Base-by-base conservation (phyloP, 192 early-diverging fungal species). In the Chytriomyces sp. region DNA sequence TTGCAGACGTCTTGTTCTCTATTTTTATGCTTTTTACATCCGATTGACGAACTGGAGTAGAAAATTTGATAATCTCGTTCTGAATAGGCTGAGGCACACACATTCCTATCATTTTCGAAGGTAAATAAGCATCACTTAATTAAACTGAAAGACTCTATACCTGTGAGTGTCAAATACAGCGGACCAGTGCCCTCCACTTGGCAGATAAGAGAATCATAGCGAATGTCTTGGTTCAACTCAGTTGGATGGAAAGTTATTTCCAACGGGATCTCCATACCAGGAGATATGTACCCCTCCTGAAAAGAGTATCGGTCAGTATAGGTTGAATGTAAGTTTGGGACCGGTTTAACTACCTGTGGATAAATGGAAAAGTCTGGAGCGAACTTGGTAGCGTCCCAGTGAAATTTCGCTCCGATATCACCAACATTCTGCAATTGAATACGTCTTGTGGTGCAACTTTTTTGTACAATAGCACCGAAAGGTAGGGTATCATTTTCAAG, bases 391-490 rank as follows among this genome's bases (percentile, higher is more conserved):
- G 60, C 52, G 59, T 88, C 86, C 84, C 84, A 88, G 39, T 70
- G 75, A 64, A 89, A 89, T 34, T 76, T 82, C 0, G 81, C 67
- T 3, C 86, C 87, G 62, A 89, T 82, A 39, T 89, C 87, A 17
- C 87, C 87, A 55, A 73, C 40, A 67, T 89, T 89, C 40, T 81
- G 81, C 32, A 89, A 64, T 63, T 89, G 84, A 6, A 89, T 59
- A 37, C 84, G 59, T 30, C 84, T 59, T 14, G 81, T 85, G 1
- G 86, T 76, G 19, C 70, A 86, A 58, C 83, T 85, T 39, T 78
- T 81, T 64, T 85, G 80, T 10, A 86, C 86, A 41, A 89, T 83
- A 6, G 86, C 86, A 30, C 87, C 86, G 63, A 89, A 89, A n/a
- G 86, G 84, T 44, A 89, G 64, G 26, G 81, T 84, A 44, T 82